Evolutionary conservation across 306 rosid genomes (phyloP).

Genomic region (Cucurbita moschata): DNA sequence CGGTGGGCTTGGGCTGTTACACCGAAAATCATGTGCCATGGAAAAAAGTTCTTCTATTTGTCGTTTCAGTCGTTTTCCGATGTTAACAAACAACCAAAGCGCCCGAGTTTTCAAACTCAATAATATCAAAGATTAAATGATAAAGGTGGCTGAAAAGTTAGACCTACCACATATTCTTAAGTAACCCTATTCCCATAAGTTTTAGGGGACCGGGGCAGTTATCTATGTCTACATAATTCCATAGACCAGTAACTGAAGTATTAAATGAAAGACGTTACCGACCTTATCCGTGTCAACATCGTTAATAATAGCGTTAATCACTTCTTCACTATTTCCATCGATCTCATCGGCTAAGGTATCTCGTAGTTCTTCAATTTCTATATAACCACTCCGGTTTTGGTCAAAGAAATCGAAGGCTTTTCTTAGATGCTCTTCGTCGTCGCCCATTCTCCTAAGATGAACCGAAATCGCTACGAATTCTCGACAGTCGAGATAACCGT

Average conservation of each 20-base stretch:
- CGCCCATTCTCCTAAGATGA: slow-evolving; percentile 68
- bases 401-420: slow-evolving; percentile 87
- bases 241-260: not conserved
- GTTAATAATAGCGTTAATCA: slow-evolving; percentile 54
- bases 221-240: not conserved
- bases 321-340: slow-evolving; percentile 54
- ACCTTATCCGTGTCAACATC: slow-evolving; percentile 99
- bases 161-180: not conserved
- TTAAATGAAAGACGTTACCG: not conserved
- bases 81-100: not conserved
- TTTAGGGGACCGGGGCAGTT: not conserved
- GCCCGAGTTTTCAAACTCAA: not conserved
- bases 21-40: not conserved
- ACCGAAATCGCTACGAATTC: slow-evolving; percentile 86
- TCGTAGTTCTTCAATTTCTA: slow-evolving; percentile 81
- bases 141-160: not conserved
- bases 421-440: slow-evolving; percentile 64
- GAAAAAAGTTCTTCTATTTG: not conserved
- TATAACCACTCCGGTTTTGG: slow-evolving; percentile 40
- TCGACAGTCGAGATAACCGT: slow-evolving; percentile 68
- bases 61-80: not conserved
- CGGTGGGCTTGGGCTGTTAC: no score
- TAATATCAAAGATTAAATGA: not conserved
- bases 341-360: slow-evolving; percentile 41
- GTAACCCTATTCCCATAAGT: not conserved